Conservation (phyloP, 192 early-diverging fungal species). For the Coemansia sp. region DNA sequence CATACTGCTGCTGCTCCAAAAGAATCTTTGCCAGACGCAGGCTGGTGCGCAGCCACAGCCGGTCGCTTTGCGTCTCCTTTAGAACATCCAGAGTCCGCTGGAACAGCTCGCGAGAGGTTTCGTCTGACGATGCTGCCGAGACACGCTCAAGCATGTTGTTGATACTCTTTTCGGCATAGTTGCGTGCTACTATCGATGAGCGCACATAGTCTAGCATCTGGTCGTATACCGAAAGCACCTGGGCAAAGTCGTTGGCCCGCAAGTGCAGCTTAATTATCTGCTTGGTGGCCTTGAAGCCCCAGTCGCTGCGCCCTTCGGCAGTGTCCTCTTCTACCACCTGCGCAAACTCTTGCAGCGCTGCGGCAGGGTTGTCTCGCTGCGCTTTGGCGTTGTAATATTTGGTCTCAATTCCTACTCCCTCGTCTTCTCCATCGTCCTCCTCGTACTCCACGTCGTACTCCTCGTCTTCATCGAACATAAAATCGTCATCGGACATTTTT, state of each 20-base stretch:
- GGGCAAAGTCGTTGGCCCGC: constrained; percentile 7
- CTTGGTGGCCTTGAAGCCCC: constrained; percentile 51
- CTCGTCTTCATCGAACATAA: constrained; percentile 47
- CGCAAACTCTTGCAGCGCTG: constrained; percentile 29
- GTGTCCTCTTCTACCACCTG: constrained; percentile 20
- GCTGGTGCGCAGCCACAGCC: constrained; percentile 45
- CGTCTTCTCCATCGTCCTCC: constrained; percentile 36
- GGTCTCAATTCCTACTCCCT: constrained; percentile 34
- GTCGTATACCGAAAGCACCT: constrained; percentile 22
- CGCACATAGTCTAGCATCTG: constrained; percentile 38
- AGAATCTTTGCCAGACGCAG: constrained; percentile 33
- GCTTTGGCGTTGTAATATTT: constrained; percentile 53
- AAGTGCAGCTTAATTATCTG: constrained; percentile 41
- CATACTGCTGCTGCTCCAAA: constrained; percentile 29
- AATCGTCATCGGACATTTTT: constrained; percentile 50
- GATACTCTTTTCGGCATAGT: constrained; percentile 50
- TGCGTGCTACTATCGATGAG: constrained; percentile 21
- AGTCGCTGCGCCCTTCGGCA: constrained; percentile 15
- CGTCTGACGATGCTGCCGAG: constrained; percentile 5
- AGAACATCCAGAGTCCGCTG: constrained; percentile 28
- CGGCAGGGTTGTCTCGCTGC: constrained; percentile 29
- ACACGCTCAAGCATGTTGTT: constrained; percentile 47
- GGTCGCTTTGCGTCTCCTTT: constrained; percentile 36
- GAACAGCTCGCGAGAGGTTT: constrained; percentile 25
- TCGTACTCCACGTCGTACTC: constrained; percentile 43